Evolutionary conservation across 371 early-diverging fungal species (phyloP), one percentile per base, ranked within the genome.

Genomic region (Paraphysoderma sedebokerense): DNA sequence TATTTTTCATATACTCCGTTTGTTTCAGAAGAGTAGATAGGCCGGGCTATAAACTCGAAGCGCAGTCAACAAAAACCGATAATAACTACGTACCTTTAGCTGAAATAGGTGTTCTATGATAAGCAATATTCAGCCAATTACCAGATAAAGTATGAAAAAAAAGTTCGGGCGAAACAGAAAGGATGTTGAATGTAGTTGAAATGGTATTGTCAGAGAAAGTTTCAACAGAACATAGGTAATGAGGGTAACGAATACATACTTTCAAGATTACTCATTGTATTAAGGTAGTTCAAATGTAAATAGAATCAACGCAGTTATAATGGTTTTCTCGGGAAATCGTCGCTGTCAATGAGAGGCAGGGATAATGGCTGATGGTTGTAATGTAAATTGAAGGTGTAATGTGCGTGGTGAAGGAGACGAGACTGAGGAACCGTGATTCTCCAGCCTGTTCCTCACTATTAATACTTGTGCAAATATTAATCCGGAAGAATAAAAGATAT

Each of bases 101-200:
- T 82, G 76, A 57, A 82, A 77, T 12, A 82, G 66, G 55, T 55
- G 55, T 32, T 51, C 55, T 53, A 30, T 39, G 23, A 47, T 3
- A 26, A 28, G 9, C 15, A 24, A 17, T 1, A 15, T 27, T 28
- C 23, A 44, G 44, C n/a, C n/a, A n/a, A n/a, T n/a, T n/a, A n/a
- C n/a, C n/a, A 36, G 6, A 44, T 8, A 26, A 12, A 44, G 44
- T 7, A 31, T 30, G 15, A 31, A 12, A 44, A 44, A 1, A 19
- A 20, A n/a, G 29, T 7, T 8, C 15, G 17, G 12, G 44, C 32
- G 44, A 44, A 44, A 36, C 29, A 44, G 26, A 36, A 8, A 22
- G 44, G 32, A 8, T 48, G 33, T 23, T 36, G 38, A 8, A 39
- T 45, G 19, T 51, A 38, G 38, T 23, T 42, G 45, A 27, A 7